Base-by-base conservation (phyloP, 2,329 filamentous ascomycete genomes). In the Trichophyton simii region DNA sequence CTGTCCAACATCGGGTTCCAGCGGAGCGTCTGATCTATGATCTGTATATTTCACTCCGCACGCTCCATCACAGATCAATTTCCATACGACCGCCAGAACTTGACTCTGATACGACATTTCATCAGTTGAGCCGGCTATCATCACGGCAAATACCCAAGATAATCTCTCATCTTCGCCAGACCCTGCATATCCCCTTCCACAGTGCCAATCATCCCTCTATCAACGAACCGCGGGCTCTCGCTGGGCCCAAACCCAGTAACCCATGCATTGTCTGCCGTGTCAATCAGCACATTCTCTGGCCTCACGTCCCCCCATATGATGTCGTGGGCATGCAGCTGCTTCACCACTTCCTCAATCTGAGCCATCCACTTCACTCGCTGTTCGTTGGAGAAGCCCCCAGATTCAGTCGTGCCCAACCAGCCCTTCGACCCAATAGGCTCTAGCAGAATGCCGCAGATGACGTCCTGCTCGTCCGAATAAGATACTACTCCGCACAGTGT, bases 221-320 rank as follows among this genome's bases (percentile, higher is more conserved):
- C n/a, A 9, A 48, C n/a, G n/a, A 48, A 48, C n/a, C n/a, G 25
- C 25, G 25, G 25, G 25, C 25, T 28, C 25, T 28, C 25, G 6
- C 25, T 20, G 15, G 9, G 8, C 11, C 31, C 68, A 60, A 70
- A 70, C 60, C 70, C 69, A 38, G 68, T 64, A 34, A 70, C 60
- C 68, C 18, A 28, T 28, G 25, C 59, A 67, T 48, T 6, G 25
- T 62, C 62, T 2, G 66, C 38, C 46, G 58, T 62, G 54, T 70
- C 69, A 59, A 70, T 63, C 28, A 70, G 59, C 34, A 69, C 60
- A 62, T 71, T 70, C 13, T 64, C 66, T 18, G 68, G 63, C 61
- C 69, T 69, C 25, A 65, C 67, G 64, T 70, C 68, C 13, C 68
- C 69, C 67, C 67, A 70, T 36, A 69, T 60, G 28, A 68, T 60